Conservation (phyloP, 805 yeast species). For the Lachancea mirantina region DNA sequence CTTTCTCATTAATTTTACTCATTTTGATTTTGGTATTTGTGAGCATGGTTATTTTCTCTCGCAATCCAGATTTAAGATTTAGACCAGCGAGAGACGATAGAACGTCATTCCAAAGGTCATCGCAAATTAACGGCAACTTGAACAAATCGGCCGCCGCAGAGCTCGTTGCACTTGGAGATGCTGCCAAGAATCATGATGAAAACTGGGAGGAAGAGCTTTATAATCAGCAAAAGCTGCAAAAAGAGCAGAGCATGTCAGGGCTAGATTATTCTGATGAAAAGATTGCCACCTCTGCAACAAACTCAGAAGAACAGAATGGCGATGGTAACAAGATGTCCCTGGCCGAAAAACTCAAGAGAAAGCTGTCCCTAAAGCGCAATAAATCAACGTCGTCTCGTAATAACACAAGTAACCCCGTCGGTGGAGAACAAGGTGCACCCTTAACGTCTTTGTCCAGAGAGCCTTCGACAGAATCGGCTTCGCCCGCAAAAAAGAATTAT, state of each 20-base stretch:
- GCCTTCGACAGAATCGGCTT: slow-evolving; percentile 4
- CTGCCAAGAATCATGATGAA: slow-evolving; percentile 74
- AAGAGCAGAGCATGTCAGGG: slow-evolving; percentile 8
- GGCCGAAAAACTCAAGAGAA: slow-evolving; percentile 21
- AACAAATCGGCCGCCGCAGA: slow-evolving; percentile 38
- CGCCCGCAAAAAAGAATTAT: slow-evolving; percentile 14
- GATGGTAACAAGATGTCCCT: slow-evolving; percentile 15
- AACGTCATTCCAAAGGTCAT: slow-evolving; percentile 67
- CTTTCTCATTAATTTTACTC: slow-evolving; percentile 69
- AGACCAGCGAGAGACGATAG: slow-evolving; percentile 89
- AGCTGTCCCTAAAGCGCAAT: slow-evolving; percentile 16
- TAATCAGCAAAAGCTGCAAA: slow-evolving; percentile 15
- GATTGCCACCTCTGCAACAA: slow-evolving; percentile 6
- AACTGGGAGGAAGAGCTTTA: slow-evolving; percentile 66
- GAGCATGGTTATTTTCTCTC: slow-evolving; percentile 55
- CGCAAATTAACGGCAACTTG: slow-evolving; percentile 29
- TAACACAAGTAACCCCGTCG: slow-evolving; percentile 1
- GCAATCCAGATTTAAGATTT: slow-evolving; percentile 83
- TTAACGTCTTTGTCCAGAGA: slow-evolving; percentile 7
- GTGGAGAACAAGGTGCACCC: not conserved
- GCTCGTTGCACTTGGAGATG: slow-evolving; percentile 65
- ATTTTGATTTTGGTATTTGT: slow-evolving; percentile 62
- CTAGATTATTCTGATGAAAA: slow-evolving; percentile 10
- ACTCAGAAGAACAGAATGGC: slow-evolving; percentile 12
- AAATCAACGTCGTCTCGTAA: slow-evolving; percentile 8